phyloP scores from a whole-genome alignment of 176 grass and related monocot species.

The Carex parvula region DNA sequence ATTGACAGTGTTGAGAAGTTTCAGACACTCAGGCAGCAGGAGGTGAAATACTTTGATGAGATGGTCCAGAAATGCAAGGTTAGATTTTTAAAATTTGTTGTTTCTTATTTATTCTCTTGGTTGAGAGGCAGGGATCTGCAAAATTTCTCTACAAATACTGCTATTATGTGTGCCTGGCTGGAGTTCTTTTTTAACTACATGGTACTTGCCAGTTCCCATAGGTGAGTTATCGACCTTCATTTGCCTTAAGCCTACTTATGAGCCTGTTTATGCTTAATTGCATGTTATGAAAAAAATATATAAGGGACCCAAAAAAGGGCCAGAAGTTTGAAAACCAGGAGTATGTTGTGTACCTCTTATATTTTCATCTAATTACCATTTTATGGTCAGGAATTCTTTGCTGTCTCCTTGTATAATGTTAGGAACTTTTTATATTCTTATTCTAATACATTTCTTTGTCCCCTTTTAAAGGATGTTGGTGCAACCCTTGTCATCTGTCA shows the following conservation, averaged over 20 bases:
- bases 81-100: not conserved
- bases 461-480: constrained; percentile 63
- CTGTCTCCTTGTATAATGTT: not conserved
- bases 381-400: not conserved
- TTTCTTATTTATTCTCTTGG: not conserved
- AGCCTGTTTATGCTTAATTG: not conserved
- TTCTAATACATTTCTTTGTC: not conserved
- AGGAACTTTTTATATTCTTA: not conserved
- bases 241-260: not conserved
- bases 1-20: constrained; percentile 98
- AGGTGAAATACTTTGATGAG: constrained; percentile 91
- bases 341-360: not conserved
- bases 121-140: not conserved
- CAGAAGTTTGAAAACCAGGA: not conserved
- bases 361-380: not conserved
- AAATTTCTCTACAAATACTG: not conserved
- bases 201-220: not conserved
- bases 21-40: constrained; percentile 63
- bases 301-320: too few species aligned
- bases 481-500: constrained; percentile 97
- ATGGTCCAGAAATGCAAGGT: constrained; percentile 99
- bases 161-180: not conserved
- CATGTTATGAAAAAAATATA: not conserved
- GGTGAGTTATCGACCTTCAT: not conserved
- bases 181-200: not conserved